Evolutionary conservation across 129 eudicot species (phyloP).

Genomic region (Helichrysum umbraculigerum): DNA sequence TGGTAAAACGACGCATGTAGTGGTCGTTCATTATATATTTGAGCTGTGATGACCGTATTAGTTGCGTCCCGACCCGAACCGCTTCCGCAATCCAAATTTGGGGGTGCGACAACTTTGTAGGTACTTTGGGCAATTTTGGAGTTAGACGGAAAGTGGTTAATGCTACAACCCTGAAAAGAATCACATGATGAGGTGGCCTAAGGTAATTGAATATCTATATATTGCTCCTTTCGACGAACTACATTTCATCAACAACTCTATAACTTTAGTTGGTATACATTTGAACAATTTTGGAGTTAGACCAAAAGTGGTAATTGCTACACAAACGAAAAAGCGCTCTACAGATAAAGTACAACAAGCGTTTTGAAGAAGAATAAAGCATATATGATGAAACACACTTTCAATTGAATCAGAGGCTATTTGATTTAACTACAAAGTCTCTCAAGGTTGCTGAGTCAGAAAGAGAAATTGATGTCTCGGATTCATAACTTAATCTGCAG

Average conservation of each 20-base stretch:
- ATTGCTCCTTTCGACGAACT: background rate
- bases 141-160: too few relatives aligned
- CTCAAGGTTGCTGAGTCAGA: slow-evolving; percentile 84
- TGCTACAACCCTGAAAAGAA: slow-evolving; percentile 32
- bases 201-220: slow-evolving; percentile 42
- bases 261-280: slow-evolving; percentile 29
- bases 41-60: too few relatives aligned
- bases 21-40: too few relatives aligned
- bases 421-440: slow-evolving; percentile 62
- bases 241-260: too few relatives aligned
- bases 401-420: slow-evolving; percentile 54
- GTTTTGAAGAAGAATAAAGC: slow-evolving; percentile 73
- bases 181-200: slow-evolving; percentile 73
- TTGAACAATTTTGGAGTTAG: slow-evolving; percentile 85
- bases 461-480: slow-evolving; percentile 90
- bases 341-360: slow-evolving; percentile 58
- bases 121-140: too few relatives aligned
- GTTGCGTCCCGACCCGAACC: too few relatives aligned
- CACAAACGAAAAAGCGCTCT: slow-evolving; percentile 90
- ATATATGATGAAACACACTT: slow-evolving; percentile 63
- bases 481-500: slow-evolving; percentile 83
- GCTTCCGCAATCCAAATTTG: too few relatives aligned
- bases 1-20: too few relatives aligned
- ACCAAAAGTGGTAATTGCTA: slow-evolving; percentile 81
- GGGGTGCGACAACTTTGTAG: too few relatives aligned